Percentiles rank a stretch among this genome's conserved stretches.
These are phyloP conservation scores for Paraconiothyrium brasiliense DNA, from an alignment of 2,329 filamentous ascomycete species.

Conservation along the genomic window DNA sequence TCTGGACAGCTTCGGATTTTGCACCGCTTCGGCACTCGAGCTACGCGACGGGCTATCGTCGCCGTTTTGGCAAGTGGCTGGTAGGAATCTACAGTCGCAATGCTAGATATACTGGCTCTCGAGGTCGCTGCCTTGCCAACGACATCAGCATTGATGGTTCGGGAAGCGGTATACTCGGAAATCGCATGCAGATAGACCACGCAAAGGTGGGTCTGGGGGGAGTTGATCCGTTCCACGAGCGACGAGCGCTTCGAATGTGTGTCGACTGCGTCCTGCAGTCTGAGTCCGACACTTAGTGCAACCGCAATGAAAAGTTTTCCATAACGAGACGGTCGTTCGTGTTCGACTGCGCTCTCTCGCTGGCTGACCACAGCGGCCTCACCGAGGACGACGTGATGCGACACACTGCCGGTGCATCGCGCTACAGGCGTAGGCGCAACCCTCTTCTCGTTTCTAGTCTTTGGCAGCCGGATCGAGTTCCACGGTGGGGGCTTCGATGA, in stretches of 20 bases:
- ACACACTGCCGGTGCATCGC: too few relatives aligned
- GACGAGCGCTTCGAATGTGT: slow-evolving; percentile 49
- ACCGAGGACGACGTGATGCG: too few relatives aligned
- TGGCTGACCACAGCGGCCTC: too few relatives aligned
- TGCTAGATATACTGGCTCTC: slow-evolving; percentile 58
- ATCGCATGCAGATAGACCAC: slow-evolving; percentile 47
- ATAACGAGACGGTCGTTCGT: too few relatives aligned
- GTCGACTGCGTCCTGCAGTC: slow-evolving; percentile 48
- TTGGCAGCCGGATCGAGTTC: slow-evolving; percentile 47
- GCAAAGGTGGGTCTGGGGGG: slow-evolving; percentile 38
- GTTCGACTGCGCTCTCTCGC: too few relatives aligned
- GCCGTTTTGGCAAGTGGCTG: too few relatives aligned
- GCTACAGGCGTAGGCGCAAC: too few relatives aligned
- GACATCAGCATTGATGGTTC: slow-evolving; percentile 52
- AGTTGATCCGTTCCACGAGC: slow-evolving; percentile 35
- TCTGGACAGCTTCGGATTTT: slow-evolving; percentile 37
- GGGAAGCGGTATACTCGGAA: slow-evolving; percentile 59
- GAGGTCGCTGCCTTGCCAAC: slow-evolving; percentile 60
- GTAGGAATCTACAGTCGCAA: slow-evolving; percentile 57
- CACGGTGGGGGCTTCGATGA: slow-evolving; percentile 49
- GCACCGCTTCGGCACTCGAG: slow-evolving; percentile 39
- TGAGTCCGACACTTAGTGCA: slow-evolving; percentile 38
- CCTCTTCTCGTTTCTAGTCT: slow-evolving; percentile 44
- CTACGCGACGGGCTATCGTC: too few relatives aligned
- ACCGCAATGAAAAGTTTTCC: slow-evolving; percentile 51